Conservation (phyloP, 73 alveolate species). For the Stentor roeselii region DNA sequence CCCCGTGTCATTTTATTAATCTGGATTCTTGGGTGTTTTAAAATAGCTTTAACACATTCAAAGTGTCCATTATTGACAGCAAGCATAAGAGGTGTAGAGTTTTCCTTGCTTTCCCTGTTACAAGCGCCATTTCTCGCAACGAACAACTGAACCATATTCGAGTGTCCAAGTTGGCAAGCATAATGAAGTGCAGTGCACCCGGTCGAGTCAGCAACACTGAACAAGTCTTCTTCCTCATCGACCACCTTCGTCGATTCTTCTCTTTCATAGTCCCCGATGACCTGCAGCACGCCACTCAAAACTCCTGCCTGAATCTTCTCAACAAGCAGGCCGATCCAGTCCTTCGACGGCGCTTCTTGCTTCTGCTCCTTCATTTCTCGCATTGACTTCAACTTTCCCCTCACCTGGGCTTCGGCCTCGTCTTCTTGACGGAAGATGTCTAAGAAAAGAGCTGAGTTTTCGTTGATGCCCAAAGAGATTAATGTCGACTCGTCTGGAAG, state of each 20-base stretch:
- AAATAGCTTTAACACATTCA: neutral
- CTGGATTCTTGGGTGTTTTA: conserved; percentile 3
- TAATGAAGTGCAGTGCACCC: neutral
- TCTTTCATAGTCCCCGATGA: neutral
- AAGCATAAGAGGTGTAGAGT: neutral
- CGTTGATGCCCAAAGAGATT: neutral
- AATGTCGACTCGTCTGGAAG: neutral
- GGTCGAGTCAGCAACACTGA: neutral
- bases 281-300: neutral
- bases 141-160: neutral
- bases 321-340: neutral
- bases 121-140: neutral
- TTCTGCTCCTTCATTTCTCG: neutral
- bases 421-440: neutral
- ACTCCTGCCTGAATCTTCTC: neutral
- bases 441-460: neutral
- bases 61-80: neutral
- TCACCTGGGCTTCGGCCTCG: neutral
- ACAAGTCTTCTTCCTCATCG: neutral
- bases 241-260: neutral
- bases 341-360: neutral
- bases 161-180: conserved; percentile 5
- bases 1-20: neutral
- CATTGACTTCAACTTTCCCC: neutral
- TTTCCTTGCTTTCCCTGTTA: neutral